phyloP scores from a whole-genome alignment of 371 early-diverging fungal species.

The Mucor saturninus region DNA sequence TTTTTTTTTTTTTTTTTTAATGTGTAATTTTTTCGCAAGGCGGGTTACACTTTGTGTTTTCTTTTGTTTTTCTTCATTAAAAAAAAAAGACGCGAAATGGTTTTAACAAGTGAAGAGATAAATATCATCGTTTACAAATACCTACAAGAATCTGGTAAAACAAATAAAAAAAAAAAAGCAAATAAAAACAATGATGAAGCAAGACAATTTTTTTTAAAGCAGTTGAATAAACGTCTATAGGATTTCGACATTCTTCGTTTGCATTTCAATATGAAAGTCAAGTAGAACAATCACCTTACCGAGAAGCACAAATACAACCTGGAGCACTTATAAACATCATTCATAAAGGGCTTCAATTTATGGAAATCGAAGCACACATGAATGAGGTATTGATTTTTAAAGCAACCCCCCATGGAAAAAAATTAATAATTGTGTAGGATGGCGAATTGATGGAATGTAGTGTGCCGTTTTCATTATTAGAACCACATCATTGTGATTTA shows the following conservation, averaged over 20 bases:
- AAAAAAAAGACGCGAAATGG: constrained; percentile 47
- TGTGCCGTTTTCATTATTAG: constrained; percentile 77
- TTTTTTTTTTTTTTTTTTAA: not conserved
- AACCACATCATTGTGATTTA: constrained; percentile 69
- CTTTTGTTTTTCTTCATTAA: not conserved
- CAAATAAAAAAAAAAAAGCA: constrained; percentile 1
- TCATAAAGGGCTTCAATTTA: constrained; percentile 93
- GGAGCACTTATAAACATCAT: constrained; percentile 88
- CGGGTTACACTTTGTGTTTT: not conserved
- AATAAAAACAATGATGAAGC: not conserved
- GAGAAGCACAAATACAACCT: constrained; percentile 74
- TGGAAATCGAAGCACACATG: constrained; percentile 86
- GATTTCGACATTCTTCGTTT: constrained; percentile 91
- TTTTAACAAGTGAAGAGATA: constrained; percentile 89
- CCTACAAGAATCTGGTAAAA: constrained; percentile 87
- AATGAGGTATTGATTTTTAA: constrained; percentile 60
- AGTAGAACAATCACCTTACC: constrained; percentile 69
- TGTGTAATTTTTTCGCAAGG: not conserved
- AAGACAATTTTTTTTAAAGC: not conserved
- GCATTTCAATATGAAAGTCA: constrained; percentile 91
- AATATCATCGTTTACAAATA: constrained; percentile 94
- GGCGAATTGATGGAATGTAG: constrained; percentile 77
- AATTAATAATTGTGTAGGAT: constrained; percentile 53
- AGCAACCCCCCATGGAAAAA: not conserved
- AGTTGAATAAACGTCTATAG: constrained; percentile 40